These are phyloP conservation scores for Maudiozyma turicensis DNA, from an alignment of 805 yeast species.

Conservation along the genomic window DNA sequence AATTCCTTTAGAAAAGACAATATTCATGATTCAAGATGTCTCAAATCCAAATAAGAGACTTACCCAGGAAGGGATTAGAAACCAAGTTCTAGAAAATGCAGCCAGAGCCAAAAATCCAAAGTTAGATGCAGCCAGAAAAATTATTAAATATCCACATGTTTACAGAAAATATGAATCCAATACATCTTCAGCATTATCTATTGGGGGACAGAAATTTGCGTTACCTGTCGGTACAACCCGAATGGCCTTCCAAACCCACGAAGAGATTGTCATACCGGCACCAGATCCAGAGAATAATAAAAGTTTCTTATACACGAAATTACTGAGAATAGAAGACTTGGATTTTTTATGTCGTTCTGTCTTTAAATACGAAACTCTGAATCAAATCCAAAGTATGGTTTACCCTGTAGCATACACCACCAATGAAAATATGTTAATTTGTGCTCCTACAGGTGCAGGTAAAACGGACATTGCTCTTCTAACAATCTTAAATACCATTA, in stretches of 20 bases:
- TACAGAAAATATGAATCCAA: constrained; percentile 61
- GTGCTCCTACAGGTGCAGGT: constrained; percentile 99
- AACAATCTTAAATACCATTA: constrained; percentile 68
- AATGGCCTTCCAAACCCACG: constrained; percentile 50
- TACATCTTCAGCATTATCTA: constrained; percentile 46
- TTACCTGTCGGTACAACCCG: constrained; percentile 78
- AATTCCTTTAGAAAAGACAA: constrained; percentile 12
- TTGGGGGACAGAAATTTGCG: constrained; percentile 70
- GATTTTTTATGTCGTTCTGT: constrained; percentile 79
- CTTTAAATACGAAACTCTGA: constrained; percentile 68
- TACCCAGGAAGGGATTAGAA: constrained; percentile 46
- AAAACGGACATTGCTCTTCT: constrained; percentile 88
- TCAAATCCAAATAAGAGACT: constrained; percentile 29
- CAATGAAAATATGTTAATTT: constrained; percentile 87
- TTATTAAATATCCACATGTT: constrained; percentile 74
- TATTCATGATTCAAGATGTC: constrained; percentile 12
- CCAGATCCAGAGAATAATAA: constrained; percentile 45
- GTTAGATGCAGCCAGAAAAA: constrained; percentile 37
- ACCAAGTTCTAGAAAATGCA: constrained; percentile 42
- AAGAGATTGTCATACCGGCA: constrained; percentile 77
- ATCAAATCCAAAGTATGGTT: constrained; percentile 83
- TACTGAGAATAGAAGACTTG: constrained; percentile 51
- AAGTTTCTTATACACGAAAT: constrained; percentile 32
- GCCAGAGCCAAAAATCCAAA: constrained; percentile 39
- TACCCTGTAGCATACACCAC: constrained; percentile 88